phyloP scores from a whole-genome alignment of 345 rosid genomes.

The Cochlearia excelsa region DNA sequence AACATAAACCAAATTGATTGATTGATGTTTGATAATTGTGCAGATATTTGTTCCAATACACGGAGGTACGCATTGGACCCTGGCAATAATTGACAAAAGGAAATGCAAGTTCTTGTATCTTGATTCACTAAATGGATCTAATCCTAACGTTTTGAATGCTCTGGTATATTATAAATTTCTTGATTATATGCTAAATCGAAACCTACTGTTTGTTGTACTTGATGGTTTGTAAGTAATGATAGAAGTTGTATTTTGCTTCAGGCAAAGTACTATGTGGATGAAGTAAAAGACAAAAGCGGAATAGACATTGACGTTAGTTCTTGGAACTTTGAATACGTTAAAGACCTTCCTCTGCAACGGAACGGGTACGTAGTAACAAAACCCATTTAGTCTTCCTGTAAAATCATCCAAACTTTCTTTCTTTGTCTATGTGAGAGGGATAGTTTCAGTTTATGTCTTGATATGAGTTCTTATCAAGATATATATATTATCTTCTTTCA shows the following conservation, averaged over 20 bases:
- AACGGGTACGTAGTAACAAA: constrained; percentile 50
- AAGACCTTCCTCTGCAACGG: constrained; percentile 72
- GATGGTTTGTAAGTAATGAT: not conserved
- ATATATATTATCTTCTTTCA: constrained; percentile 1
- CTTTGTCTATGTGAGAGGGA: not conserved
- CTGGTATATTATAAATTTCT: constrained; percentile 46
- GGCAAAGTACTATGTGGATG: constrained; percentile 77
- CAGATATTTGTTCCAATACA: constrained; percentile 97
- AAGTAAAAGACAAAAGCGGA: constrained; percentile 75
- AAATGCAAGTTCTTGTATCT: constrained; percentile 82
- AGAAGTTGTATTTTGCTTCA: constrained; percentile 30
- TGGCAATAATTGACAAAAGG: constrained; percentile 77
- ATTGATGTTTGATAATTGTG: constrained; percentile 8
- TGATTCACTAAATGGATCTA: constrained; percentile 75
- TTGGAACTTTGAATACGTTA: constrained; percentile 64
- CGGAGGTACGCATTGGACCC: constrained; percentile 69
- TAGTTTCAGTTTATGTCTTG: not conserved
- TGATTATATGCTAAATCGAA: not conserved
- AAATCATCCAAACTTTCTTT: not conserved
- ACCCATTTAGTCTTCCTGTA: not conserved
- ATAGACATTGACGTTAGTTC: constrained; percentile 55
- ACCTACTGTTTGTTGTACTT: not conserved
- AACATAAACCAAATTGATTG: not conserved
- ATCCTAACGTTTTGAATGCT: constrained; percentile 39
- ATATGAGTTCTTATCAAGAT: not conserved